phyloP scores from a whole-genome alignment of 2,329 filamentous ascomycete species.

The Fusarium xyrophilum region DNA sequence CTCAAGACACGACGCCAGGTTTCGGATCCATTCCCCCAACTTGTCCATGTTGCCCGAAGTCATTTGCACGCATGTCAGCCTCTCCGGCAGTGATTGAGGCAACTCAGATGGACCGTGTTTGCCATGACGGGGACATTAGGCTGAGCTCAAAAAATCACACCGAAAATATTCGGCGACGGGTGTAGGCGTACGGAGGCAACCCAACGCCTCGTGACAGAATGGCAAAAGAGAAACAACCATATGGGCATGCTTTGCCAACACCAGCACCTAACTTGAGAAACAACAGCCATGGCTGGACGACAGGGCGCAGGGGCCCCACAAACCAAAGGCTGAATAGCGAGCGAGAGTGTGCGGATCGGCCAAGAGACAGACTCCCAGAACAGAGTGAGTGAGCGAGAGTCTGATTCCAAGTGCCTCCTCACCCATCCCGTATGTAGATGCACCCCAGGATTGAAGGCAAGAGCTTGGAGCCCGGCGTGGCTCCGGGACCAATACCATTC shows the following conservation, averaged over 20 bases:
- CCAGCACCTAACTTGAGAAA: slow-evolving; percentile 4
- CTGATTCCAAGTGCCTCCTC: slow-evolving; percentile 17
- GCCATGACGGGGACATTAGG: slow-evolving; percentile 5
- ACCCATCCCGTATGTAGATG: slow-evolving; percentile 11
- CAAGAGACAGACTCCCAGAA: neutral
- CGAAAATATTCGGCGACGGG: slow-evolving; percentile 32
- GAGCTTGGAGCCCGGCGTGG: slow-evolving; percentile 24
- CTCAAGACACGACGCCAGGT: slow-evolving; percentile 12
- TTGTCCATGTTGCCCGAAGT: slow-evolving; percentile 20
- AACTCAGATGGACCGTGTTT: slow-evolving; percentile 8
- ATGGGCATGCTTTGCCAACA: slow-evolving; percentile 14
- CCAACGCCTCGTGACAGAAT: neutral
- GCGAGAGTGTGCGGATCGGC: slow-evolving; percentile 20
- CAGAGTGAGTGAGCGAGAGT: neutral
- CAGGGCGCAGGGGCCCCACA: slow-evolving; percentile 6
- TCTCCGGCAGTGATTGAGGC: slow-evolving; percentile 14
- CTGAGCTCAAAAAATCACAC: slow-evolving; percentile 4
- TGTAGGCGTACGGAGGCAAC: neutral
- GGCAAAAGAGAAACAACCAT: neutral
- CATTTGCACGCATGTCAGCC: neutral
- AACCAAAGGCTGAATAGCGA: slow-evolving; percentile 9
- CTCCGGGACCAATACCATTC: slow-evolving; percentile 13
- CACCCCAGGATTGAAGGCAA: slow-evolving; percentile 26
- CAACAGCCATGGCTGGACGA: slow-evolving; percentile 18
- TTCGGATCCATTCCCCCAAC: slow-evolving; percentile 20